phyloP scores from a whole-genome alignment of 148 eudicot species.

The Agrostemma githago region DNA sequence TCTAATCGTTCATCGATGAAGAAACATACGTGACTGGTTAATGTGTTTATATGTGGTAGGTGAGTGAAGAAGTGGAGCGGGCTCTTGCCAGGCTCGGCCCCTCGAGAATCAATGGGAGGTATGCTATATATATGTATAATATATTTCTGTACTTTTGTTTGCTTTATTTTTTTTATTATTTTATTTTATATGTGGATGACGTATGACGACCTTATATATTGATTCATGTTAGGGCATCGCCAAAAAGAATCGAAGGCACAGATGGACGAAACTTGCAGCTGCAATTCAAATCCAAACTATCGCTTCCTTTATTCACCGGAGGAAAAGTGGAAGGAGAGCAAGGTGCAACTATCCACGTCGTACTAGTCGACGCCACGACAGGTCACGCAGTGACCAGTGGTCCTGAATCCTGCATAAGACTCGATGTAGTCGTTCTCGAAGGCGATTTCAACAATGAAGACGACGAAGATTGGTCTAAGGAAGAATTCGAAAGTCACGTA shows the following conservation, averaged over 20 bases:
- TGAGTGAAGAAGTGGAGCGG: slow-evolving; percentile 97
- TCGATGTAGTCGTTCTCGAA: slow-evolving; percentile 84
- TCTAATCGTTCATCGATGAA: not conserved
- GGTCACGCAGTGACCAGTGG: slow-evolving; percentile 76
- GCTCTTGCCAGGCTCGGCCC: slow-evolving; percentile 78
- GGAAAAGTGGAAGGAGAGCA: slow-evolving; percentile 99
- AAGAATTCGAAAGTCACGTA: slow-evolving; percentile 80
- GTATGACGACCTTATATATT: too few species aligned
- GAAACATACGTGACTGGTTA: not conserved
- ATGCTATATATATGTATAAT: slow-evolving; percentile 13
- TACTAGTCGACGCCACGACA: slow-evolving; percentile 59
- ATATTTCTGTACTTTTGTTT: too few species aligned
- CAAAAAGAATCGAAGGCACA: slow-evolving; percentile 84
- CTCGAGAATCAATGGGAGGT: slow-evolving; percentile 62
- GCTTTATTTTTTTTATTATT: too few species aligned
- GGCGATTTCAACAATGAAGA: slow-evolving; percentile 95
- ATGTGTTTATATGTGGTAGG: slow-evolving; percentile 40
- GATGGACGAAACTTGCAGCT: slow-evolving; percentile 88
- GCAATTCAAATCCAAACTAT: slow-evolving; percentile 65
- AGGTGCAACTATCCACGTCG: slow-evolving; percentile 88
- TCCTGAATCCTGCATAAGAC: slow-evolving; percentile 68
- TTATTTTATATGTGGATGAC: too few species aligned
- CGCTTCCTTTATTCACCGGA: slow-evolving; percentile 91
- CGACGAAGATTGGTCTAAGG: slow-evolving; percentile 83
- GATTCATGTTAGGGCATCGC: slow-evolving; percentile 83